Base-by-base conservation (phyloP, 2,329 filamentous ascomycete genomes). In the Aspergillus sp. region DNA sequence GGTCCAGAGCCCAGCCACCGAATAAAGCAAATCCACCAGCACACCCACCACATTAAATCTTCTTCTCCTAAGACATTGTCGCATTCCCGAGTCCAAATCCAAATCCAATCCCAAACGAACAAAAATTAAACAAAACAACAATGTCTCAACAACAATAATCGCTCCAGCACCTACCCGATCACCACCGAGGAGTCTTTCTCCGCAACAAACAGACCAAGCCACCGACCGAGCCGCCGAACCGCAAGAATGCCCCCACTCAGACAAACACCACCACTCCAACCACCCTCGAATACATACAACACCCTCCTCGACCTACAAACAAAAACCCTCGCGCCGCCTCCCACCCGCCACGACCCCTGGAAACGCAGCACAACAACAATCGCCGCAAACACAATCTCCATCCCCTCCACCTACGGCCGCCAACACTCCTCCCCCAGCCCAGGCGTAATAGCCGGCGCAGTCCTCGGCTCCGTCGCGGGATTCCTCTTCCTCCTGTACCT, bases 351-450 rank as follows among this genome's bases (percentile, higher is more conserved):
- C 50, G 41, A 30, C 34, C 38, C 17, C 25, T 34, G 28, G 52
- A 41, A 41, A 41, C 34, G 34, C 34, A 30, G 30, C 15, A 19
- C 57, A 50, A 49, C 57, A 45, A 54, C 15, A 43, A 51, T 25
- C 25, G 46, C 47, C 57, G 25, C 46, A 51, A 47, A n/a, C 53
- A 46, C 45, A 47, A 52, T 79, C 66, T 79, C 86, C 63, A 87
- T 90, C 67, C 87, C 87, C 1, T 82, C 85, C 28, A 85, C 85
- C 67, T 90, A 90, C 75, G 80, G 82, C 50, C 79, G 80, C 56
- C 77, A 85, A 38, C 75, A 84, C 71, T 69, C 76, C 28, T 82
- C 85, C 6, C 86, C 86, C 7, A 31, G 38, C 47, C 15, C 55
- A 7, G 55, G 55, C 23, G 47, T 52, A 7, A 19, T 57, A 17